Conservation (phyloP, 768 basidiomycete species). For the Suillus fuscotomentosus region DNA sequence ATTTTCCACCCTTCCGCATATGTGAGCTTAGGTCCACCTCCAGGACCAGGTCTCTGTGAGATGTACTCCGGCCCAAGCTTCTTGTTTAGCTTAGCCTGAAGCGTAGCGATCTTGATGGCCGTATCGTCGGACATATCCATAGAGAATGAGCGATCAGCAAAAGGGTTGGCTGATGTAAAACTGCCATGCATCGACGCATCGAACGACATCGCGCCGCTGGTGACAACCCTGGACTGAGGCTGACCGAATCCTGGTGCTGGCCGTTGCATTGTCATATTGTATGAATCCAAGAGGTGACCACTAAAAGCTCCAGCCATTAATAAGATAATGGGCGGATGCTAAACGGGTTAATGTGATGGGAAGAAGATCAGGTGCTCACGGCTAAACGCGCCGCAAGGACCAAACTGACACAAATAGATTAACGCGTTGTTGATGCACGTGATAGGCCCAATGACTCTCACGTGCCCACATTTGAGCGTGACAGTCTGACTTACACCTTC, state of each 20-base stretch:
- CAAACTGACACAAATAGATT: constrained; percentile 13
- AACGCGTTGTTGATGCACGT: neutral
- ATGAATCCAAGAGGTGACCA: constrained; percentile 54
- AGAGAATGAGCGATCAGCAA: constrained; percentile 8
- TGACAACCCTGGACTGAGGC: constrained; percentile 33
- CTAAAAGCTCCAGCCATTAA: constrained; percentile 60
- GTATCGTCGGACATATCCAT: constrained; percentile 59
- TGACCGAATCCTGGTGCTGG: constrained; percentile 14
- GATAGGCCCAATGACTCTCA: neutral
- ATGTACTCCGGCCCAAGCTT: constrained; percentile 95
- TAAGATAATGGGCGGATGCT: neutral
- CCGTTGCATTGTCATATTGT: constrained; percentile 18
- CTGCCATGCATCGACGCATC: constrained; percentile 58
- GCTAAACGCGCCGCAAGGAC: neutral
- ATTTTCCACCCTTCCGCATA: constrained; percentile 98
- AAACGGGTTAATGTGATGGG: too few relatives aligned
- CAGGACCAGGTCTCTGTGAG: constrained; percentile 84
- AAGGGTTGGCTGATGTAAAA: constrained; percentile 17
- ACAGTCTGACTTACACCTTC: too few relatives aligned
- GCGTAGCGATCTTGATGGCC: constrained; percentile 59
- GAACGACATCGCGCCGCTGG: constrained; percentile 61
- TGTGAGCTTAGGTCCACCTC: constrained; percentile 82
- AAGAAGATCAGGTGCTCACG: neutral
- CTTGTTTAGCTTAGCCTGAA: constrained; percentile 82
- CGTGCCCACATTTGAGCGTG: neutral